Evolutionary conservation across 2,329 filamentous ascomycete species (phyloP).

Genomic region (Ampelomyces quisqualis): DNA sequence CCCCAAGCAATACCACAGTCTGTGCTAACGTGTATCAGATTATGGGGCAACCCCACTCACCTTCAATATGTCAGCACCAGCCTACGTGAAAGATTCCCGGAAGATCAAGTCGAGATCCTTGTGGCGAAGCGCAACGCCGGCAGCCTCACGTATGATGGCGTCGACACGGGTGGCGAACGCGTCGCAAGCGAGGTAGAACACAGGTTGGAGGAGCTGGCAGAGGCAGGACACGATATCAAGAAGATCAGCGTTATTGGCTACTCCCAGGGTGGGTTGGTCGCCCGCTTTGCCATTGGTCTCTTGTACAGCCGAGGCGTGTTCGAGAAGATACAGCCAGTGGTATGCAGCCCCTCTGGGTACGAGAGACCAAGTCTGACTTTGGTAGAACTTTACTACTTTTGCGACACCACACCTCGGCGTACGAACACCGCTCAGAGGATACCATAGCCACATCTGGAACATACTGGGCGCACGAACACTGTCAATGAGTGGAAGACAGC

Average conservation of each 20-base stretch:
- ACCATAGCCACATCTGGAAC: slow-evolving; percentile 61
- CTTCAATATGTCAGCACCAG: slow-evolving; percentile 67
- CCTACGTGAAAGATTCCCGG: slow-evolving; percentile 61
- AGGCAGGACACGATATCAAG: slow-evolving; percentile 67
- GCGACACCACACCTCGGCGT: slow-evolving; percentile 71
- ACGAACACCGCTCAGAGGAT: slow-evolving; percentile 48
- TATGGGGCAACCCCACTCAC: slow-evolving; percentile 79
- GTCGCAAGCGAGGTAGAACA: slow-evolving; percentile 65
- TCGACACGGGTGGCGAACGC: slow-evolving; percentile 68
- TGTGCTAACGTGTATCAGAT: slow-evolving; percentile 47
- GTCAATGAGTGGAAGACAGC: slow-evolving; percentile 79
- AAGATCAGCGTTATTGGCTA: slow-evolving; percentile 89
- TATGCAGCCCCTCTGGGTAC: slow-evolving; percentile 48
- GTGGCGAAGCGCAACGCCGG: slow-evolving; percentile 72
- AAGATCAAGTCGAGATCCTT: slow-evolving; percentile 68
- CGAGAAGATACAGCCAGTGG: slow-evolving; percentile 75
- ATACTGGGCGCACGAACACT: slow-evolving; percentile 78
- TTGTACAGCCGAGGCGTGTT: slow-evolving; percentile 79
- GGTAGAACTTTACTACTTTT: slow-evolving; percentile 89
- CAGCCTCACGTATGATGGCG: slow-evolving; percentile 67
- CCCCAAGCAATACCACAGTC: not conserved
- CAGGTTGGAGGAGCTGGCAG: slow-evolving; percentile 55
- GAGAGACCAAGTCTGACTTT: slow-evolving; percentile 26
- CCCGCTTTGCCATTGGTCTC: slow-evolving; percentile 82
- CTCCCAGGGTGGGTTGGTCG: slow-evolving; percentile 82